Base-by-base conservation (phyloP, 805 yeast species). In the Sungouiella thailandica region DNA sequence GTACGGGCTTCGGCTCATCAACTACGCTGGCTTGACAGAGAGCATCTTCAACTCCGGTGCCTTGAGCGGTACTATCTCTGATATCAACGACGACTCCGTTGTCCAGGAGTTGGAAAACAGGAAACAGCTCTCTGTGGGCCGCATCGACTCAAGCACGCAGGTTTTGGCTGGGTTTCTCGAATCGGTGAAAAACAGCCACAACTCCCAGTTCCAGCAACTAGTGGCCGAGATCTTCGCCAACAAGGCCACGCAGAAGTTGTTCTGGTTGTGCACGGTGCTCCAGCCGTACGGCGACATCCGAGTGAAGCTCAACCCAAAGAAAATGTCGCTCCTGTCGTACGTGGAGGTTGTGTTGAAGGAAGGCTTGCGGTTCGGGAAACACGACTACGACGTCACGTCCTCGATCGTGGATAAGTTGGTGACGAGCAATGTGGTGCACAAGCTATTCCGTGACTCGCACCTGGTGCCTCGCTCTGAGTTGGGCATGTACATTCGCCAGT, bases 331-430 rank as follows among this genome's bases (percentile, higher is more conserved):
- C 25, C 45, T 41, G 5, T 58, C 54, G 32, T 79, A 77, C 1
- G 60, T 72, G 1, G 74, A 70, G 28, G 47, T 71, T 23, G 68
- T 83, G 7, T 55, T 84, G 20, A 71, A 75, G 44, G 87, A 83
- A 38, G 90, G 94, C 0, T 54, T 89, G 22, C 80, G 83, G 50
- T 68, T 76, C 36, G 77, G 87, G 6, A 70, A 71, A 34, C 60
- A 58, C 30, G 80, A 76, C 28, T 74, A 76, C 12, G 79, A 72
- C 2, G 57, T 63, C 12, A 72, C 78, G 1, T 52, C 77, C 1
- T 57, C 59, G 24, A 57, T 80, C 18, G 61, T 76, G 2, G 58
- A 23, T 11, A 34, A 23, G 7, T 31, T 35, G 18, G 27, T 37
- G 2, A n/a, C 18, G 7, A 25, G 19, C 17, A 42, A 42, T 0